Percentiles rank a stretch among this genome's conserved stretches.
phyloP scores from a whole-genome alignment of 1,139 yeast species.

The Nakaseomyces sp. region DNA sequence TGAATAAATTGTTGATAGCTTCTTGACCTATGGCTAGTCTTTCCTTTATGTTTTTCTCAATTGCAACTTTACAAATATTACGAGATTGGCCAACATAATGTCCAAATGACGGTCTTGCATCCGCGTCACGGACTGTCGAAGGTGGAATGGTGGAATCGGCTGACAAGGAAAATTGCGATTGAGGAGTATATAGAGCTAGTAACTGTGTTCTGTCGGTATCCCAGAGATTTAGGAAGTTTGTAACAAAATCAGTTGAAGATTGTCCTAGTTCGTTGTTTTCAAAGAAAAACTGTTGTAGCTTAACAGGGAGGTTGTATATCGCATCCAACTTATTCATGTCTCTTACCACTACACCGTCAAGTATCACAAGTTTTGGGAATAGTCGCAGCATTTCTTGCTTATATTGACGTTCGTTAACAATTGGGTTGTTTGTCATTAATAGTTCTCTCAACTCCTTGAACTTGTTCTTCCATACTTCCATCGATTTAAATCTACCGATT shows the following conservation, averaged over 20 bases:
- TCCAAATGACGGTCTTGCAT: conserved; percentile 45
- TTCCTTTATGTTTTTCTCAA: conserved; percentile 44
- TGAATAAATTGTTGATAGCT: conserved; percentile 52
- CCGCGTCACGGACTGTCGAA: conserved; percentile 35
- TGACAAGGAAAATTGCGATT: conserved; percentile 75
- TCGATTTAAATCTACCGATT: conserved; percentile 46
- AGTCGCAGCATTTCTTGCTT: conserved; percentile 55
- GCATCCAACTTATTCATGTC: conserved; percentile 53
- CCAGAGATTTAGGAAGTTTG: conserved; percentile 72
- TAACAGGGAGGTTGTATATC: conserved; percentile 46
- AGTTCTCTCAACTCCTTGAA: conserved; percentile 67
- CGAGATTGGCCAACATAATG: conserved; percentile 64
- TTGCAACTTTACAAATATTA: conserved; percentile 62
- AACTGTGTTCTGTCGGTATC: conserved; percentile 69
- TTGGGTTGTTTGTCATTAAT: conserved; percentile 70
- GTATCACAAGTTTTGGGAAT: conserved; percentile 70
- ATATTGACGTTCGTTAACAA: conserved; percentile 40
- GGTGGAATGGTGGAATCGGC: conserved; percentile 43
- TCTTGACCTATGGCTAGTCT: conserved; percentile 68
- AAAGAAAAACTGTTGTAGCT: conserved; percentile 55
- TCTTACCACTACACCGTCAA: conserved; percentile 72
- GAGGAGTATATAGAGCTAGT: conserved; percentile 64
- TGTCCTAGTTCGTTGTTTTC: conserved; percentile 67
- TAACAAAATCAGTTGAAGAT: conserved; percentile 64
- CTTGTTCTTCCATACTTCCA: conserved; percentile 75